Evolutionary conservation across 257 asterid species (phyloP).

Genomic region (Solanum microdontum): DNA sequence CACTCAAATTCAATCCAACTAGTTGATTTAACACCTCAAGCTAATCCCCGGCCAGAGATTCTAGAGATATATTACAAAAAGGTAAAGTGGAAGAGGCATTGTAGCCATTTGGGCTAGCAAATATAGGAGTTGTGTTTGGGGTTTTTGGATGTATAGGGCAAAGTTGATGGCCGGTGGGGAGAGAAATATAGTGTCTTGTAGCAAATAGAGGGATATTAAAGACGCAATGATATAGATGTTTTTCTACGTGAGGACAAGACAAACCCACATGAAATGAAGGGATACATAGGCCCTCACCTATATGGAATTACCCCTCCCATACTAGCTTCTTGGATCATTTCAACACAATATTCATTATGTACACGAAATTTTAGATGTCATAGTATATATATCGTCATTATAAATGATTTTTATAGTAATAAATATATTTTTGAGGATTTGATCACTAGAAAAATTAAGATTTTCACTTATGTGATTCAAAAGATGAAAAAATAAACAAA

Average conservation of each 20-base stretch:
- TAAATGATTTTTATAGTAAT: no score
- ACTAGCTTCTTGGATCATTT: neutral
- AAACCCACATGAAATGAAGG: slow-evolving; percentile 38
- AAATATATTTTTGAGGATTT: no score
- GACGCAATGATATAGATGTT: slow-evolving; percentile 34
- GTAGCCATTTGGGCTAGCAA: slow-evolving; percentile 12
- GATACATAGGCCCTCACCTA: slow-evolving; percentile 16
- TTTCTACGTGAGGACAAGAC: slow-evolving; percentile 54
- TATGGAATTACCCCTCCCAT: neutral
- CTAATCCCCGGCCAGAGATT: neutral
- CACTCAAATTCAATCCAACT: neutral
- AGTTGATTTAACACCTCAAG: neutral
- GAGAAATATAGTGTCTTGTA: slow-evolving; percentile 18
- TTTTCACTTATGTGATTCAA: no score
- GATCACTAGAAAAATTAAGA: no score
- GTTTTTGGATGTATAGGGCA: neutral
- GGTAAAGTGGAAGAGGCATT: slow-evolving; percentile 12
- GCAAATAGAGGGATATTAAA: slow-evolving; percentile 19
- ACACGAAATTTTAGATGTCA: neutral
- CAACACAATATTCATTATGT: neutral
- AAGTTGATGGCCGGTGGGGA: neutral
- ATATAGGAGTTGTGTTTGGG: neutral
- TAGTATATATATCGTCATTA: neutral
- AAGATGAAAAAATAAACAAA: no score
- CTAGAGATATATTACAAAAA: neutral